Evolutionary conservation across 805 yeast genomes (phyloP), one percentile per base, ranked within the genome.

Genomic region (Pichia ethanolica): DNA sequence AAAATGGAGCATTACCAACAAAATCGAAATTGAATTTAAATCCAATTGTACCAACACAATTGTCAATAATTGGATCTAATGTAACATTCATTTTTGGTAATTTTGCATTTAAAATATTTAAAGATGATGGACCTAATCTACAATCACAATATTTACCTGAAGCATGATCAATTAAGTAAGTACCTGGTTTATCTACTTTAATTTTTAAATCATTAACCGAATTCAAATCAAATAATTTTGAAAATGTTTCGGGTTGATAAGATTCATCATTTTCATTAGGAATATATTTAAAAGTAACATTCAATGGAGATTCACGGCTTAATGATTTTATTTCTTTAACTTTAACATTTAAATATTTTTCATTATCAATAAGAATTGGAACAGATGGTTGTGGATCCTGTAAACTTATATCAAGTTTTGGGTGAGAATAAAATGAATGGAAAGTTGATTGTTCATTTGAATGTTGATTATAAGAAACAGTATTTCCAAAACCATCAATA

Each of bases 41-140:
- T 0, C 97, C 99, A 8, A 89, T 82, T 42, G 89, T 88, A 0
- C 99, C 99, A 33, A 93, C 86, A 69, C 99, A 93, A 44, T 84
- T 79, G 59, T 91, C 98, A 28, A 80, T 71, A 3, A 91, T 79
- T 3, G 91, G 80, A 12, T 71, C 71, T 1, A 89, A 79, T 2
- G 56, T 42, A 13, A 79, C 71, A 3, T 61, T 60, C 20, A 74
- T 68, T 1, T 75, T 72, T 4, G 77, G 78, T 37, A 54, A 46
- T 3, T 62, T 62, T 1, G 75, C 77, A 11, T 62, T 54, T n/a
- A 58, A 49, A 1, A 88, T 73, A 14, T 70, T 60, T 10, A 85
- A 71, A 1, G 71, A 63, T 1, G 81, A 73, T 10, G 78, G 69
- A n/a, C 83, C 88, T 25, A 86, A 72, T 11, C 73, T 71, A 43